Percentiles rank a stretch among this genome's conserved stretches.
phyloP scores from a whole-genome alignment of 306 rosid genomes.

The Dryas octopetala region DNA sequence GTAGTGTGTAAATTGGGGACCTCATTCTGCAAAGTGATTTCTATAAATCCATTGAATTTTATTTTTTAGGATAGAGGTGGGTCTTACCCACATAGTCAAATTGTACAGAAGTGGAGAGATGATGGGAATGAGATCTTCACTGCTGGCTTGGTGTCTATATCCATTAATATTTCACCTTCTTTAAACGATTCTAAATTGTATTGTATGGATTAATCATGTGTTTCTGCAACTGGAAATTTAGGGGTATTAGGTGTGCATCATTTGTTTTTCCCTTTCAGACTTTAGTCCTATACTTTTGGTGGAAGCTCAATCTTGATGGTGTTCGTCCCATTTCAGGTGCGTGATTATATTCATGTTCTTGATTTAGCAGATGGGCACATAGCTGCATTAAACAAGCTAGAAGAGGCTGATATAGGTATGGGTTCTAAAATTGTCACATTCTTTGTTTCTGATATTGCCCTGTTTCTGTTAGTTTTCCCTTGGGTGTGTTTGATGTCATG shows the following conservation, averaged over 20 bases:
- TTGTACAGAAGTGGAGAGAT: background rate
- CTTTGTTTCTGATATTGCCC: slow-evolving; percentile 4
- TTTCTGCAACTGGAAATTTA: background rate
- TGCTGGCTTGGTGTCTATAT: too few species aligned
- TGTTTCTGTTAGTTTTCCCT: background rate
- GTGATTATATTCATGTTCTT: slow-evolving; percentile 93
- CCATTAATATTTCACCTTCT: background rate
- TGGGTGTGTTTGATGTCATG: background rate
- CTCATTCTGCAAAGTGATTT: background rate
- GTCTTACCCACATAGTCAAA: background rate
- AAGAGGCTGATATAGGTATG: slow-evolving; percentile 64
- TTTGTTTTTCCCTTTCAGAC: slow-evolving; percentile 4
- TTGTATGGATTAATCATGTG: background rate
- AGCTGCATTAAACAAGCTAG: slow-evolving; percentile 79
- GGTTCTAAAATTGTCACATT: slow-evolving; percentile 8
- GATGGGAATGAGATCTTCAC: background rate
- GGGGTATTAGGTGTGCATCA: slow-evolving; percentile 10
- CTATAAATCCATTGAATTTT: background rate
- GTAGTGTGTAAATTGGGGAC: background rate
- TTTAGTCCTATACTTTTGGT: slow-evolving; percentile 10
- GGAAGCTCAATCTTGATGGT: slow-evolving; percentile 19
- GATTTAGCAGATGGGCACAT: slow-evolving; percentile 98
- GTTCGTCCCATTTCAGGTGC: slow-evolving; percentile 60
- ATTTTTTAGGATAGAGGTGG: background rate
- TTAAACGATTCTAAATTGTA: background rate